Percentiles rank a stretch among this genome's conserved stretches.
Conservation (phyloP, 2,329 filamentous ascomycete genomes). For the Trichoderma brevicompactum region DNA sequence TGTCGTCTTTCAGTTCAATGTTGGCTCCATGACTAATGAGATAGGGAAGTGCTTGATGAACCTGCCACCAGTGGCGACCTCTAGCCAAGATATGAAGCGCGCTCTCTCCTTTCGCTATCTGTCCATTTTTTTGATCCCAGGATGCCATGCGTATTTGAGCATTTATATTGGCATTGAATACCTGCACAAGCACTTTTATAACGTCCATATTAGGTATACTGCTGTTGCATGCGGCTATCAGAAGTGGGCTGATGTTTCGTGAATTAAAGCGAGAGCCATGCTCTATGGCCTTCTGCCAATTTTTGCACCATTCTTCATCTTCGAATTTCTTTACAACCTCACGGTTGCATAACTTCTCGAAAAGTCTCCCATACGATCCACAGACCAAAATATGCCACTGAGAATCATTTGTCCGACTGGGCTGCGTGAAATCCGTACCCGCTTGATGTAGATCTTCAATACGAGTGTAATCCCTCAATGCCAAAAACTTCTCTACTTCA, state of each 20-base stretch:
- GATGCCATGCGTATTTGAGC: not conserved
- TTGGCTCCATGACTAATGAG: conserved; percentile 31
- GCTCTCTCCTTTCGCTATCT: not conserved
- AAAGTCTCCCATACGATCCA: not conserved
- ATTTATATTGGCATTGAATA: conserved; percentile 39
- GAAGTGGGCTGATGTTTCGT: conserved; percentile 31
- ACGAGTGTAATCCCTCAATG: not conserved
- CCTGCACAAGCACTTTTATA: conserved; percentile 42
- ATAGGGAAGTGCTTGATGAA: conserved; percentile 34
- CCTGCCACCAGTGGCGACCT: conserved; percentile 34
- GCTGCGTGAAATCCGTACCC: not conserved
- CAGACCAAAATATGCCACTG: not conserved
- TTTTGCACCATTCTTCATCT: not conserved
- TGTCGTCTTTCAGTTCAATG: conserved; percentile 22
- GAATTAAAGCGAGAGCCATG: not conserved
- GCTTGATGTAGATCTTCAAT: not conserved
- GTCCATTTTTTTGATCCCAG: not conserved
- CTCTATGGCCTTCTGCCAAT: not conserved
- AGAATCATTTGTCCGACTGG: not conserved
- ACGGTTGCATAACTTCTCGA: not conserved
- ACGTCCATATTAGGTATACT: conserved; percentile 43
- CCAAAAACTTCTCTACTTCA: not conserved
- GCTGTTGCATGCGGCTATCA: conserved; percentile 37
- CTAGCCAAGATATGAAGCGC: conserved; percentile 29
- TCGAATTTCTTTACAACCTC: not conserved